Base-by-base conservation (phyloP, 2,329 filamentous ascomycete species). In the Colletotrichum coccodes region DNA sequence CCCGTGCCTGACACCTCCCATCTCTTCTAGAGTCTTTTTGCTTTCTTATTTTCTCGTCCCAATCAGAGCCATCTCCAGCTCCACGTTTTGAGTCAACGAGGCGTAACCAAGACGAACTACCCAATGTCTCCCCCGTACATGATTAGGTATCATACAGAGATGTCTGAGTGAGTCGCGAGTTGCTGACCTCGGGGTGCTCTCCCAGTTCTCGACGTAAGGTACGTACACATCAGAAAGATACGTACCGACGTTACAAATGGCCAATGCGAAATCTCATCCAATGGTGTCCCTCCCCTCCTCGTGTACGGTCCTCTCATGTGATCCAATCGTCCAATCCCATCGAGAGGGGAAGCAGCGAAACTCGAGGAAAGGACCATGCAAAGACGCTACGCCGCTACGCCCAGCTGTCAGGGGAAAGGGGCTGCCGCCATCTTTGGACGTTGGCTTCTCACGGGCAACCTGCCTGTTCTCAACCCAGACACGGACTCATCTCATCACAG, bases 201-300 rank as follows among this genome's bases (percentile, higher is more conserved):
- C 44, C 44, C n/a, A 30, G 47, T n/a, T 18, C 28, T 30, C 47
- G 4, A 32, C 28, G 6, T 34, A 18, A 44, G 5, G 16, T 8
- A 32, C 21, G 40, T 47, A 59, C 28, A 57, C 18, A 40, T 26
- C 32, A 16, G 18, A 7, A 3, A 18, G 32, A 18, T 52, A 68
- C 53, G 64, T 64, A 50, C 60, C 42, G 2, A 28, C 26, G 42
- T 30, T 21, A 23, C 6, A 9, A 47, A 46, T 52, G 64, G 50
- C 32, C 65, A 68, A 65, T 68, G 65, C 42, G 26, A 26, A 59
- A 23, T 5, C 47, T 23, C 53, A 50, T 65, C 65, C 61, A 65
- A 68, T 68, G 18, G 30, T 44, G 18, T 47, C 21, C 52, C 59
- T 62, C 58, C 57, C 47, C 57, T n/a, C 28, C 12, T 42, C 32